phyloP scores from a whole-genome alignment of 257 asterid species.

The Penstemon eatonii region DNA sequence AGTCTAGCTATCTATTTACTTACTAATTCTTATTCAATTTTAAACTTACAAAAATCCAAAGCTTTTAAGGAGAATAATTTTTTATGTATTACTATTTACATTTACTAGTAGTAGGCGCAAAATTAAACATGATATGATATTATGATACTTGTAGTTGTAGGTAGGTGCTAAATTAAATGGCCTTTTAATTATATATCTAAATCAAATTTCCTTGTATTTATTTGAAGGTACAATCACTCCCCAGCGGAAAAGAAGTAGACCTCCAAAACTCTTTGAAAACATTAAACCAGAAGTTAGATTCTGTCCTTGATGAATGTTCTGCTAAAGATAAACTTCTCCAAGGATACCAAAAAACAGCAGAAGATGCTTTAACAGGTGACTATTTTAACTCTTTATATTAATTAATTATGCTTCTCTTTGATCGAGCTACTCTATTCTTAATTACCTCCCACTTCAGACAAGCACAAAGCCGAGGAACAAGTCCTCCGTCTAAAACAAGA shows the following conservation, averaged over 20 bases:
- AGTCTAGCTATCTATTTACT: neutral
- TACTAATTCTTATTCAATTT: neutral
- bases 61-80: neutral
- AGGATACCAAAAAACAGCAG: conserved; percentile 38
- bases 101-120: too few relatives aligned
- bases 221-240: conserved; percentile 32
- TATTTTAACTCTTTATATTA: too few relatives aligned
- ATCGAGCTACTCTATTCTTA: neutral
- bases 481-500: conserved; percentile 38
- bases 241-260: conserved; percentile 55
- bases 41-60: neutral
- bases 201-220: neutral
- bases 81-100: neutral
- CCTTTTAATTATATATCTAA: neutral
- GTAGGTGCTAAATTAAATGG: neutral
- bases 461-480: conserved; percentile 64
- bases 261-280: conserved; percentile 50
- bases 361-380: conserved; percentile 60
- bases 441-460: conserved; percentile 37
- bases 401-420: neutral
- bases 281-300: conserved; percentile 60
- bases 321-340: conserved; percentile 56
- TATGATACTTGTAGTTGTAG: too few relatives aligned
- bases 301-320: conserved; percentile 53
- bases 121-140: too few relatives aligned